phyloP scores from a whole-genome alignment of 2,329 filamentous ascomycete genomes.

The Whalleya microplaca region DNA sequence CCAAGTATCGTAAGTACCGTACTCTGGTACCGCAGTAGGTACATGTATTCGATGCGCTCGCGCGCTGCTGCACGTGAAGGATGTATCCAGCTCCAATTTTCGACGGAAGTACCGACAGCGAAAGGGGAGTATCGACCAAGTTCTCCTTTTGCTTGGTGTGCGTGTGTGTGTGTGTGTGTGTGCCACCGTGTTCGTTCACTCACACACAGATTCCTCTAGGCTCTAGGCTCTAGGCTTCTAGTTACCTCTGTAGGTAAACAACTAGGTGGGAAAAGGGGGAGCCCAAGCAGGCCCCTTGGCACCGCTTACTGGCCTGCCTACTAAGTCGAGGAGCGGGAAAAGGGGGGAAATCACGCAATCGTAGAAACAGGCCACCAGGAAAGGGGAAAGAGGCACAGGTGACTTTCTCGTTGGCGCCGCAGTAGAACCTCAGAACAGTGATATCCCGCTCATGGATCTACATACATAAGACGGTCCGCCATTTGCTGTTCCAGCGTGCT shows the following conservation, averaged over 20 bases:
- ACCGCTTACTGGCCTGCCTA: constrained; percentile 23
- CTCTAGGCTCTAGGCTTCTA: too few species aligned
- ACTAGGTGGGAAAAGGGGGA: neutral
- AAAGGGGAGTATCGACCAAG: neutral
- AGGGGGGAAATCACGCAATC: constrained; percentile 20
- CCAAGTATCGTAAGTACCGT: neutral
- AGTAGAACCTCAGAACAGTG: neutral
- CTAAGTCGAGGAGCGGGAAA: constrained; percentile 5
- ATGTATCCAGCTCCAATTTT: neutral
- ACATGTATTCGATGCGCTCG: too few species aligned
- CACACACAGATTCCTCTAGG: too few species aligned
- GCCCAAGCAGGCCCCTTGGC: constrained; percentile 13
- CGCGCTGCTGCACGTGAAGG: too few species aligned
- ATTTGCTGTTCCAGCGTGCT: neutral
- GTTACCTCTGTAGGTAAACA: too few species aligned
- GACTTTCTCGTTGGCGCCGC: neutral
- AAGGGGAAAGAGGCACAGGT: neutral
- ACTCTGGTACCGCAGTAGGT: neutral
- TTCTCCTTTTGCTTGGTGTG: neutral
- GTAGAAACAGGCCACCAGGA: neutral
- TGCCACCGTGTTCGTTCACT: too few species aligned
- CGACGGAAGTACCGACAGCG: neutral
- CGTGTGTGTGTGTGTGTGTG: too few species aligned
- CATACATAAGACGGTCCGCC: neutral
- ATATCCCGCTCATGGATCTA: neutral